Percentiles rank a stretch among this genome's conserved stretches.
phyloP scores from a whole-genome alignment of 169 alveolate species.

The Cryptosporidium meleagridis region DNA sequence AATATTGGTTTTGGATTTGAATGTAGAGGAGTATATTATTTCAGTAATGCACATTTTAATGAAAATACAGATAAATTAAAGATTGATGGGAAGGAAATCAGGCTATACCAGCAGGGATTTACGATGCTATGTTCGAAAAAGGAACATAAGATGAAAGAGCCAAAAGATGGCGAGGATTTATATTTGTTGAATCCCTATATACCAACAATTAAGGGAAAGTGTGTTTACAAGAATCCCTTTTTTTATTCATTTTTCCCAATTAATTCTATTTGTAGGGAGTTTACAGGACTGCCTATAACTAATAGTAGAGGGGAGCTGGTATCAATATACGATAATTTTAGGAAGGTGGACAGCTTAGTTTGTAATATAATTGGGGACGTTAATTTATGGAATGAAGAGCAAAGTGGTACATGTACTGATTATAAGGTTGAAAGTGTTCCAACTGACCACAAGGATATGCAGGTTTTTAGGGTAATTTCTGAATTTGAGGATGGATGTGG shows the following conservation, averaged over 20 bases:
- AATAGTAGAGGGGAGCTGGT: conserved; percentile 39
- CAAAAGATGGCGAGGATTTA: conserved; percentile 35
- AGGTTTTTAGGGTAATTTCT: neutral
- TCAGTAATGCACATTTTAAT: conserved; percentile 44
- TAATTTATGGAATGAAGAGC: conserved; percentile 3
- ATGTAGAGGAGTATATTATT: conserved; percentile 45
- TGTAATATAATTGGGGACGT: conserved; percentile 39
- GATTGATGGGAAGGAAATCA: conserved; percentile 24
- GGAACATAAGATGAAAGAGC: conserved; percentile 7
- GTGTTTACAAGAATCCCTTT: conserved; percentile 35
- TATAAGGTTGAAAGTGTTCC: neutral
- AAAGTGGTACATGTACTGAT: neutral
- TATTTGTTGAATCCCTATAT: conserved; percentile 52
- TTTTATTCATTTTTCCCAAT: conserved; percentile 61
- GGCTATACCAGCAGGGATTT: conserved; percentile 36
- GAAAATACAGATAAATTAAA: neutral
- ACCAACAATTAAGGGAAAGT: conserved; percentile 51
- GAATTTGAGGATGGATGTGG: neutral
- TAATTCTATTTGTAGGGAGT: conserved; percentile 10
- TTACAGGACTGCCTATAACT: conserved; percentile 56
- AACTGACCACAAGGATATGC: neutral
- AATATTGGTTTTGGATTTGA: conserved; percentile 69
- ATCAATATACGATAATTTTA: conserved; percentile 51
- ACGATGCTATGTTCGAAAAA: conserved; percentile 31
- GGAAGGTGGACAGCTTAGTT: neutral